Conservation (phyloP, 2,329 filamentous ascomycete genomes). For the Chrysoporthe cubensis region DNA sequence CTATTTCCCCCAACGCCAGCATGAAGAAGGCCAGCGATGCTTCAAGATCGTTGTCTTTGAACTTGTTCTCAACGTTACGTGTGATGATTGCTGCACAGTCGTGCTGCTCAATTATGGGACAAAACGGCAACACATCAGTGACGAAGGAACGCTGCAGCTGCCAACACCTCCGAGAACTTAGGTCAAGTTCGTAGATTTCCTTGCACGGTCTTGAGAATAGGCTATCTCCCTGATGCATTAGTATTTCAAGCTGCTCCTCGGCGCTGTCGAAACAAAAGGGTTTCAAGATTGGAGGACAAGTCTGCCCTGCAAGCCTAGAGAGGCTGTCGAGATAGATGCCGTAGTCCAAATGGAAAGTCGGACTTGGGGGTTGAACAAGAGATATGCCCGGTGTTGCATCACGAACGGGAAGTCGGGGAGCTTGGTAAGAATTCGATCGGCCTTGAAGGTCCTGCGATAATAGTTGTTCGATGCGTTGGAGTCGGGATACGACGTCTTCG, state of each 20-base stretch:
- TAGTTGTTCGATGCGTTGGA: neutral
- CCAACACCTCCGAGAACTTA: slow-evolving; percentile 23
- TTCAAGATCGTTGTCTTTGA: slow-evolving; percentile 16
- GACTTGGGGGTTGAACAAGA: neutral
- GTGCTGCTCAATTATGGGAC: slow-evolving; percentile 31
- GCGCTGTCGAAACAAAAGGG: neutral
- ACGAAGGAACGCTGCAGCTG: slow-evolving; percentile 29
- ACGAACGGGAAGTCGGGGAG: neutral
- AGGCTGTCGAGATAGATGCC: neutral
- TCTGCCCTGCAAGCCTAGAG: neutral
- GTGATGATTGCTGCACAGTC: slow-evolving; percentile 24
- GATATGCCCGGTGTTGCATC: neutral
- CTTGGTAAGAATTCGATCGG: neutral
- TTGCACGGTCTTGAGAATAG: slow-evolving; percentile 5
- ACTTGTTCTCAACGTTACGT: slow-evolving; percentile 19
- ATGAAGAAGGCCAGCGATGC: slow-evolving; percentile 28
- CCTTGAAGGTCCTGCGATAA: neutral
- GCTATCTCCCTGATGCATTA: slow-evolving; percentile 12
- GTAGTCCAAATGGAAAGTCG: neutral
- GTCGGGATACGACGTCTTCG: neutral
- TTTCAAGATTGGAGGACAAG: neutral
- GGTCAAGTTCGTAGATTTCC: slow-evolving; percentile 16
- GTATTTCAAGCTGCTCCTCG: neutral
- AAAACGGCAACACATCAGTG: slow-evolving; percentile 31
- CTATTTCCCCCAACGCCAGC: slow-evolving; percentile 28